Conservation (phyloP, 2,329 filamentous ascomycete genomes). For the Fusarium armeniacum region DNA sequence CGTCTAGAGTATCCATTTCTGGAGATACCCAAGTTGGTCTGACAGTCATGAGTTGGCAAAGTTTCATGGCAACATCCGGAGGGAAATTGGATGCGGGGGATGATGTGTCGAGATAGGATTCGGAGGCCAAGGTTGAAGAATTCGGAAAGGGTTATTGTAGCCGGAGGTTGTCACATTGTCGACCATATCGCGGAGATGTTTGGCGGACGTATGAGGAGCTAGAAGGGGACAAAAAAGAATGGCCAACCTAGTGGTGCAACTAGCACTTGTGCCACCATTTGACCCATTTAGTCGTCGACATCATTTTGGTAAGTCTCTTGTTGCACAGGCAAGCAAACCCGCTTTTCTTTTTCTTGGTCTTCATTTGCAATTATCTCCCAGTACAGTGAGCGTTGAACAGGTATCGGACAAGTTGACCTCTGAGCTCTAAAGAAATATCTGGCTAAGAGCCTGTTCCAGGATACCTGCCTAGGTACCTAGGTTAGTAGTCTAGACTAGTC, state of each 20-base stretch:
- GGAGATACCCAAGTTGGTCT: neutral
- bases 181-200: neutral
- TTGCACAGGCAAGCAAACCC: neutral
- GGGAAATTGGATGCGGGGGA: conserved; percentile 38
- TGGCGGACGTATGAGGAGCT: neutral
- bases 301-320: neutral
- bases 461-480: too few relatives aligned
- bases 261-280: neutral
- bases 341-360: neutral
- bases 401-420: too few relatives aligned
- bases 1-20: conserved; percentile 21
- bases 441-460: too few relatives aligned
- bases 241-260: neutral
- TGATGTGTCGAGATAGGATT: conserved; percentile 14
- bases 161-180: conserved; percentile 28
- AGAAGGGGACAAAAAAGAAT: neutral
- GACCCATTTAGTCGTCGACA: too few relatives aligned
- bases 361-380: neutral
- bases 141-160: conserved; percentile 30
- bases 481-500: neutral
- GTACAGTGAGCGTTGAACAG: neutral
- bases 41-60: conserved; percentile 3
- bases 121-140: neutral
- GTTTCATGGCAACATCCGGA: neutral
- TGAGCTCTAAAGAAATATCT: neutral